phyloP scores from a whole-genome alignment of 129 eudicot species.

The Ambrosia artemisiifolia region DNA sequence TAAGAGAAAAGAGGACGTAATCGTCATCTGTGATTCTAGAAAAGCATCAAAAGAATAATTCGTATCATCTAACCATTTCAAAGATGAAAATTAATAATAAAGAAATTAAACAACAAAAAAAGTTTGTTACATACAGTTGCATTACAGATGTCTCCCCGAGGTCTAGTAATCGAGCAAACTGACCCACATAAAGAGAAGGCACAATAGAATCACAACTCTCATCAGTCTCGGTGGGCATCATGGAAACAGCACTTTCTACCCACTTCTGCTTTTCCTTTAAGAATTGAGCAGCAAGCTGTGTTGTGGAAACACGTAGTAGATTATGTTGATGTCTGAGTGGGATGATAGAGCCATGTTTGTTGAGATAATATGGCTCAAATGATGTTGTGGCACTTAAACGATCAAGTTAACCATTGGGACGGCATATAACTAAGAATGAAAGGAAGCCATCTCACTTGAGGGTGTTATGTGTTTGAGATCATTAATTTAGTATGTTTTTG shows the following conservation, averaged over 20 bases:
- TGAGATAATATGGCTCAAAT: neutral
- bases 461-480: neutral
- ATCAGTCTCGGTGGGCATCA: constrained; percentile 56
- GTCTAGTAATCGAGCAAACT: constrained; percentile 78
- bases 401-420: neutral
- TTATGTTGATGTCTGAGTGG: constrained; percentile 3
- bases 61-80: neutral
- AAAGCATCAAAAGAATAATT: constrained; percentile 13
- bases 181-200: constrained; percentile 82
- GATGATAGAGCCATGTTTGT: neutral
- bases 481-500: neutral
- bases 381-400: neutral
- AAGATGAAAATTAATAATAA: neutral
- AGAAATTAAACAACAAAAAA: neutral
- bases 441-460: neutral
- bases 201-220: constrained; percentile 68
- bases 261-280: constrained; percentile 73
- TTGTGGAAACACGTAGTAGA: constrained; percentile 21
- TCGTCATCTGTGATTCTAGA: constrained; percentile 85
- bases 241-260: constrained; percentile 67
- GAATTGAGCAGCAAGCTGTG: constrained; percentile 76
- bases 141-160: constrained; percentile 53
- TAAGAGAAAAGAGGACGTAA: constrained; percentile 47
- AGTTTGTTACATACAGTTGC: constrained; percentile 60
- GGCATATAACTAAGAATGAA: neutral